Evolutionary conservation across 78 protist species (phyloP), one percentile per base, ranked within the genome.

Genomic region (Dictyostelium capitatum): DNA sequence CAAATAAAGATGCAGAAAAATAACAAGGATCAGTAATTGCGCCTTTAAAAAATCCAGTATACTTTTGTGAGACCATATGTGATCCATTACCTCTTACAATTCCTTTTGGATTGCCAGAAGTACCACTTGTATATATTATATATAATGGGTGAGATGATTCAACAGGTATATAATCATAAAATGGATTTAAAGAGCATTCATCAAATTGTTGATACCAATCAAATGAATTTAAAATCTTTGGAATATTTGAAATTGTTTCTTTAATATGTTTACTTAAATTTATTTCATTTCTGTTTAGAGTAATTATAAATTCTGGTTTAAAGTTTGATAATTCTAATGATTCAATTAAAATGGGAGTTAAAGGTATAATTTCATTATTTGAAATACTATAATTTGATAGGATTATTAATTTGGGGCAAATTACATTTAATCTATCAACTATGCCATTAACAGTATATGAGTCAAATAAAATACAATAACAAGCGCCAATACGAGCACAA

Each of bases 401-500:
- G 4, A 73, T 47, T 1, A 74, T 48, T 8, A 74, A 6, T 23
- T 47, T 74, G 15, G 80, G 80, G n/a, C n/a, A n/a, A n/a, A n/a
- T n/a, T n/a, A n/a, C n/a, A n/a, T 48, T 48, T 41, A 47, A 43
- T 47, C 30, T 47, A n/a, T 23, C 47, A n/a, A 46, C 7, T n/a
- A 47, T n/a, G 9, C n/a, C 23, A 10, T 47, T 12, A 4, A 11
- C 0, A 23, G 28, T 9, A 6, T 17, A 20, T 10, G 9, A 59
- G 5, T 25, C 64, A 54, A 30, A 80, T n/a, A 37, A 51, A 7
- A 17, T 25, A 64, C 65, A 37, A 57, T 85, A 98, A 12, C 96
- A 56, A 10, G 98, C 98, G 23, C 99, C 99, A n/a, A 98, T 92
- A 7, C 98, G 77, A 25, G 99, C 98, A 72, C 98, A 97, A 47